A percentile compares a stretch with the other conserved stretches of the same genome.
phyloP scores from a whole-genome alignment of 257 asterid species.

The Mentha longifolia region DNA sequence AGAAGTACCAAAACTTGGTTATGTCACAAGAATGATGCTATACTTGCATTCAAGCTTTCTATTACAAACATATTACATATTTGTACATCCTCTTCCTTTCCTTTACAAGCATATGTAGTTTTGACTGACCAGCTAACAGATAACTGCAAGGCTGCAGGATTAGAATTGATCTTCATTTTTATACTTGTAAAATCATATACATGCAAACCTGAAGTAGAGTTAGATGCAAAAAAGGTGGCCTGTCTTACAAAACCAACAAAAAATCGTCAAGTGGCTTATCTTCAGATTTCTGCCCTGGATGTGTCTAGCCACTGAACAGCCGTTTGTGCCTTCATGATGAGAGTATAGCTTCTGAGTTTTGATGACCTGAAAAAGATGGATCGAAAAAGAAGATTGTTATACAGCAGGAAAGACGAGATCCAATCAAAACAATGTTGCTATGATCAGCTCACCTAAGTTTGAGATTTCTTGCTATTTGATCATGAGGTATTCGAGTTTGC shows the following conservation, averaged over 20 bases:
- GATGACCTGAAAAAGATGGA: constrained; percentile 38
- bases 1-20: constrained; percentile 6
- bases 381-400: not conserved
- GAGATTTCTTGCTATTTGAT: constrained; percentile 31
- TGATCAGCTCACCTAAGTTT: constrained; percentile 48
- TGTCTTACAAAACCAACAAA: constrained; percentile 28
- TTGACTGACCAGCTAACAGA: constrained; percentile 33
- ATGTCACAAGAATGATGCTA: constrained; percentile 12
- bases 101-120: constrained; percentile 18
- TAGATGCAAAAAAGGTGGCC: constrained; percentile 17
- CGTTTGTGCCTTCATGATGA: constrained; percentile 35
- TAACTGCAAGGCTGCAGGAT: constrained; percentile 34
- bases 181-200: constrained; percentile 29
- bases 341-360: constrained; percentile 40
- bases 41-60: constrained; percentile 17
- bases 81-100: constrained; percentile 13
- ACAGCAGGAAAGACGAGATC: not conserved
- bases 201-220: constrained; percentile 24
- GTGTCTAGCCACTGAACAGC: constrained; percentile 31
- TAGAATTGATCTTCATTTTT: constrained; percentile 27
- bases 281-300: constrained; percentile 35
- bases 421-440: not conserved
- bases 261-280: constrained; percentile 11
- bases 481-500: constrained; percentile 37
- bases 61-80: constrained; percentile 19